Evolutionary conservation across 768 basidiomycete species (phyloP), one percentile per base, ranked within the genome.

Genomic region (Mrakia frigida): DNA sequence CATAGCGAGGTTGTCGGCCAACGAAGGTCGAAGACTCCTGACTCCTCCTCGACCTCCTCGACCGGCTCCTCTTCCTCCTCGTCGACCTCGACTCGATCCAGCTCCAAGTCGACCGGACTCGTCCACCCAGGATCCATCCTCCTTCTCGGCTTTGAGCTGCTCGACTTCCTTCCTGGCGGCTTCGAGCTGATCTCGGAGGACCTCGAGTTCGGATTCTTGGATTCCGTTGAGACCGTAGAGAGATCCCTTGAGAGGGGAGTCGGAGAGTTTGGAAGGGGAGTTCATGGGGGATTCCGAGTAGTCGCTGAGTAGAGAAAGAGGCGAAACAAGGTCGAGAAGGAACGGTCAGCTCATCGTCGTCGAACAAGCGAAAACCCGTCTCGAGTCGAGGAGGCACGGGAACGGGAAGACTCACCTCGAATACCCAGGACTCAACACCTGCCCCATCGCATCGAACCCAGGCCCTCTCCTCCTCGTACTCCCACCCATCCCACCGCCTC

Each of bases 401-500:
- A 33, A 21, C 18, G 11, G 21, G 4, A n/a, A 28, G 14, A 61
- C 75, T 28, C 25, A 76, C 75, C 75, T 76, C 25, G 33, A 31
- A n/a, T 61, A 76, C 23, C 63, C 46, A 1, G 83, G 83, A 23
- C 81, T 82, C 14, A 81, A 79, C 28, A 81, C 81, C 59, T 81
- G 74, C 67, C 82, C 83, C 60, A 82, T 79, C 41, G 70, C 80
- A 65, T 82, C 83, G 50, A 84, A 82, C 2, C 83, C 83, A 25
- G 82, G 83, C 37, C 82, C 81, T 31, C 60, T 67, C 33, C 82
- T 77, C 68, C 82, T 81, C 52, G 79, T 82, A 41, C 82, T 78
- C 0, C 82, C 79, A 6, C 74, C 78, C 1, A 80, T 81, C 11
- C 75, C 79, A n/a, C 80, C n/a, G n/a, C n/a, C 81, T n/a, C 82